phyloP scores from a whole-genome alignment of 805 yeast species.

The Starmerella gropengiesseri region DNA sequence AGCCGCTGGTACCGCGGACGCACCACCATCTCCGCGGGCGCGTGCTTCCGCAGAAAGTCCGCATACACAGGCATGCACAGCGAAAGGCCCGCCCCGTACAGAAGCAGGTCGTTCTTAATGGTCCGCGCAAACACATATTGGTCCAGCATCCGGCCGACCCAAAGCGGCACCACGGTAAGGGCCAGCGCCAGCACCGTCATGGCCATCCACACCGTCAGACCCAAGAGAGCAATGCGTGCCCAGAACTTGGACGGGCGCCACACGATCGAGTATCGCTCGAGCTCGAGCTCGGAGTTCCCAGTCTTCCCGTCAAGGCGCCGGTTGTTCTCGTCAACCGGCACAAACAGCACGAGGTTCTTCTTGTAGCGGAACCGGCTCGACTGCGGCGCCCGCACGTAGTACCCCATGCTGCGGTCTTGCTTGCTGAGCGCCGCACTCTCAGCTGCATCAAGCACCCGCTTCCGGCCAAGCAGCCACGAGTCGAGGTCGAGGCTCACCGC shows the following conservation, averaged over 20 bases:
- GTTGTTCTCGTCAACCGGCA: constrained; percentile 63
- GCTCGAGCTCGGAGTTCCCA: constrained; percentile 33
- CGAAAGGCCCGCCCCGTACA: constrained; percentile 6
- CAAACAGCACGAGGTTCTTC: constrained; percentile 57
- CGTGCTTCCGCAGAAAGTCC: neutral
- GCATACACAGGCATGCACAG: constrained; percentile 13
- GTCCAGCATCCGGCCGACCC: constrained; percentile 17
- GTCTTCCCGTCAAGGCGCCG: constrained; percentile 37
- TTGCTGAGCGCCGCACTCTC: constrained; percentile 35
- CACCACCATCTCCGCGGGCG: constrained; percentile 5
- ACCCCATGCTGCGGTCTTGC: constrained; percentile 67
- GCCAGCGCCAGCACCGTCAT: constrained; percentile 3
- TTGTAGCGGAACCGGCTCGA: constrained; percentile 56
- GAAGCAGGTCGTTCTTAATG: constrained; percentile 15
- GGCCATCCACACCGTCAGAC: constrained; percentile 37
- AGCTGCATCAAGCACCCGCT: constrained; percentile 34
- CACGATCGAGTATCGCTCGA: constrained; percentile 54
- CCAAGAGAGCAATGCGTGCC: constrained; percentile 42
- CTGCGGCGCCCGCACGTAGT: constrained; percentile 68
- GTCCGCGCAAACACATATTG: neutral
- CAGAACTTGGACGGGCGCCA: constrained; percentile 78
- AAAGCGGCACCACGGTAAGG: constrained; percentile 15
- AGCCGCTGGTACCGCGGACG: constrained; percentile 2
- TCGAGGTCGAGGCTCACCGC: constrained; percentile 16
- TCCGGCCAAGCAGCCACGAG: constrained; percentile 34